These are phyloP conservation scores for Colletotrichum cordylinicola DNA, from an alignment of 2,329 filamentous ascomycete genomes.

Conservation along the genomic window DNA sequence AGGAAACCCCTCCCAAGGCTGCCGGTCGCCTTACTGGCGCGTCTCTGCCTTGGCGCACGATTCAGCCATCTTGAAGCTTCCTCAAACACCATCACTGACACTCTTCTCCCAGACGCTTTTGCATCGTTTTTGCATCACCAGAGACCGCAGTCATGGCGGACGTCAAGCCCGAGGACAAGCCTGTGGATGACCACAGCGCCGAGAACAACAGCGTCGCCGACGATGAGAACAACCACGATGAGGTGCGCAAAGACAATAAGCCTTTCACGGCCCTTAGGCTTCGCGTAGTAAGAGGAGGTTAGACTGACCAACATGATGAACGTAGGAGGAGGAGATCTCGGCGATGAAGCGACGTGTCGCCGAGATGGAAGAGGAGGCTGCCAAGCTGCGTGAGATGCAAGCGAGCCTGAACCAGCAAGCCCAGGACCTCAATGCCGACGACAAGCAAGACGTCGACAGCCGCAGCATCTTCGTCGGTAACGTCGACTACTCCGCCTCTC, in stretches of 20 bases:
- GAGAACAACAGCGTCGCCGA: conserved; percentile 31
- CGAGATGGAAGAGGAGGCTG: conserved; percentile 90
- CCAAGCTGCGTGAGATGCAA: conserved; percentile 87
- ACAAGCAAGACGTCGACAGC: conserved; percentile 91
- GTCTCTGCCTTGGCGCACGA: not conserved
- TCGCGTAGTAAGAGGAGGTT: conserved; percentile 24
- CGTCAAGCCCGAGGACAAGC: conserved; percentile 31
- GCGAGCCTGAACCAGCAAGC: conserved; percentile 83
- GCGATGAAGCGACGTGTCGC: conserved; percentile 87
- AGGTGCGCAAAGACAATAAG: conserved; percentile 41
- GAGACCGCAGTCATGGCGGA: conserved; percentile 29
- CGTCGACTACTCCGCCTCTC: conserved; percentile 95
- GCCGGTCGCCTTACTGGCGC: conserved; percentile 5
- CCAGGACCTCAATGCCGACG: conserved; percentile 75
- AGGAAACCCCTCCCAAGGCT: conserved; percentile 1
- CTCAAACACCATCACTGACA: not conserved
- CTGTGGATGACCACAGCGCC: conserved; percentile 34
- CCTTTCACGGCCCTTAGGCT: conserved; percentile 13
- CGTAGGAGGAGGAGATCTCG: conserved; percentile 80
- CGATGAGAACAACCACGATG: conserved; percentile 51
- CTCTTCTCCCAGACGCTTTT: not conserved
- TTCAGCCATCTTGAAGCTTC: not conserved
- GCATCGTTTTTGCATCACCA: not conserved
- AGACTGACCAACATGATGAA: conserved; percentile 20
- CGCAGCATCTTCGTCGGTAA: conserved; percentile 98